phyloP scores from a whole-genome alignment of 345 rosid genomes.

The Salix exigua region DNA sequence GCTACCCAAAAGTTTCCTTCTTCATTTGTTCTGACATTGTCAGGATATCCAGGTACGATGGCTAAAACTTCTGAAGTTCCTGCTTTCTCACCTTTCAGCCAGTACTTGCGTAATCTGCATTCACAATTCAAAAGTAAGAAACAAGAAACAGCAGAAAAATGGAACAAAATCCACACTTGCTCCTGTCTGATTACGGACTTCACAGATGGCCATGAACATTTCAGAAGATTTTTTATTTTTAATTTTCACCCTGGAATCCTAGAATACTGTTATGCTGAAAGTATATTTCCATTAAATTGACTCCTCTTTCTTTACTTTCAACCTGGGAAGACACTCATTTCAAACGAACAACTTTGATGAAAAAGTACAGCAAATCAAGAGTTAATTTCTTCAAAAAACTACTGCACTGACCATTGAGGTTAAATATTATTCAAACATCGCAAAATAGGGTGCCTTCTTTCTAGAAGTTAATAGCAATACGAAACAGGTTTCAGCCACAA shows the following conservation, averaged over 20 bases:
- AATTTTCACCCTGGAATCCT: too few species aligned
- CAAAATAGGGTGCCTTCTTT: background rate
- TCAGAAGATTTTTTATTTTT: too few species aligned
- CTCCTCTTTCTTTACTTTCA: too few species aligned
- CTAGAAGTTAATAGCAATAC: background rate
- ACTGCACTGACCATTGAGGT: background rate
- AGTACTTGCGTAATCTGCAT: constrained; percentile 66
- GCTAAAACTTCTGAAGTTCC: constrained; percentile 75
- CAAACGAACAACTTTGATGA: background rate
- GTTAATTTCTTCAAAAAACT: background rate
- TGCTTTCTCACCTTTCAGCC: constrained; percentile 87
- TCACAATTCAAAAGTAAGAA: constrained; percentile 1
- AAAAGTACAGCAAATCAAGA: background rate
- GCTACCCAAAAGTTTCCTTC: constrained; percentile 95
- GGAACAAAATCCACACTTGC: background rate
- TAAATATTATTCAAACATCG: background rate
- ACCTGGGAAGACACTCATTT: background rate
- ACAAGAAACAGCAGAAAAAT: background rate
- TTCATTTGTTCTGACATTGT: constrained; percentile 68
- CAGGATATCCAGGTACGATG: constrained; percentile 70
- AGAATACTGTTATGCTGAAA: too few species aligned
- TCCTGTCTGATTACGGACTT: background rate
- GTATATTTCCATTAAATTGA: too few species aligned
- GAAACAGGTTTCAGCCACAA: background rate
- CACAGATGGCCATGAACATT: background rate